Conservation (phyloP, 345 rosid genomes). For the Salix brachista region DNA sequence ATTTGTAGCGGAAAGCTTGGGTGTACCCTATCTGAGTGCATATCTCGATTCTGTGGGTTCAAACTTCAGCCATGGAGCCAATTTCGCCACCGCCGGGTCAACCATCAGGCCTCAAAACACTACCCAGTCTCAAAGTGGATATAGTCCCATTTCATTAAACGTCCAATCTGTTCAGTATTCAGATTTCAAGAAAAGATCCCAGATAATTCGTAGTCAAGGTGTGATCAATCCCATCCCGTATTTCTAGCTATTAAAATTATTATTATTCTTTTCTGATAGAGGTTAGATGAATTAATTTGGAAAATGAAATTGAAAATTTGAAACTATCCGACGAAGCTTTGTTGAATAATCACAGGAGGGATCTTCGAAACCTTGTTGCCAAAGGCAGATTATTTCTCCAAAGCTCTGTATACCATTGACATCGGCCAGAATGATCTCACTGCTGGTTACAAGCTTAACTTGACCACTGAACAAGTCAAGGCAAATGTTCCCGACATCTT, state of each 20-base stretch:
- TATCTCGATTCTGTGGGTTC: constrained; percentile 60
- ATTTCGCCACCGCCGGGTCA: constrained; percentile 79
- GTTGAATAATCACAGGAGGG: neutral
- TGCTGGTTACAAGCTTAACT: constrained; percentile 54
- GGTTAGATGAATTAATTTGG: neutral
- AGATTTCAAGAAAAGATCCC: constrained; percentile 45
- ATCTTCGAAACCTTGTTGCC: constrained; percentile 41
- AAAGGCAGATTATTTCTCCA: constrained; percentile 33
- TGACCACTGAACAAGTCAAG: constrained; percentile 55
- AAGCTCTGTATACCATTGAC: constrained; percentile 56
- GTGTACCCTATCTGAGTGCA: constrained; percentile 51
- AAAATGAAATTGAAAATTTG: too few relatives aligned
- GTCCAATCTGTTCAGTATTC: constrained; percentile 60
- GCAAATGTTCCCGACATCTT: constrained; percentile 54
- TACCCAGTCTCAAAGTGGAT: constrained; percentile 52
- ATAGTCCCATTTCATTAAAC: constrained; percentile 66
- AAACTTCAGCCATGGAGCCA: constrained; percentile 78
- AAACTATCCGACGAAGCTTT: too few relatives aligned
- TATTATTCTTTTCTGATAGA: too few relatives aligned
- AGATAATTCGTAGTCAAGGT: constrained; percentile 42
- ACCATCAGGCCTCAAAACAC: constrained; percentile 58
- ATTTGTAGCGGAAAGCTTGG: constrained; percentile 44
- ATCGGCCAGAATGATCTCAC: constrained; percentile 75
- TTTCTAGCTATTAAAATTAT: too few relatives aligned
- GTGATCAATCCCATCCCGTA: constrained; percentile 20